Percentiles rank a stretch among this genome's conserved stretches.
Evolutionary conservation across 164 flowering plant species (phyloP).

Genomic region (Liriodendron chinense): DNA sequence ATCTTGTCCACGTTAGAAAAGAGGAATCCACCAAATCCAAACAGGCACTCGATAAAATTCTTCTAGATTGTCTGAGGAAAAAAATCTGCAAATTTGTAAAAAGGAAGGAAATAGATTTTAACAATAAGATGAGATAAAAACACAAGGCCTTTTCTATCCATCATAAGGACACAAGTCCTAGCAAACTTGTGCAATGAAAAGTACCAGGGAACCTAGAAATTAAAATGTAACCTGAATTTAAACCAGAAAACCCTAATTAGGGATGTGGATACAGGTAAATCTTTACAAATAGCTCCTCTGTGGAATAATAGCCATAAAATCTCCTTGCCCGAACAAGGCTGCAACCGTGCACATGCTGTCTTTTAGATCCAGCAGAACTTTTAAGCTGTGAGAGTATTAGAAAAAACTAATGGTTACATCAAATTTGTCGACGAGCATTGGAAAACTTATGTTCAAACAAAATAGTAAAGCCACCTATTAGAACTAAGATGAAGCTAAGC

Average conservation of each 20-base stretch:
- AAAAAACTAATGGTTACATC: background rate
- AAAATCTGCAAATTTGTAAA: background rate
- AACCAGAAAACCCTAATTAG: background rate
- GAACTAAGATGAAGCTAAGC: conserved; percentile 4
- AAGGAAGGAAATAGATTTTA: background rate
- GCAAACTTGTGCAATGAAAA: background rate
- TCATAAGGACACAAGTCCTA: background rate
- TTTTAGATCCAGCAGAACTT: conserved; percentile 59
- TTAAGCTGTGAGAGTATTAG: conserved; percentile 48
- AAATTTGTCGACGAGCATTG: background rate
- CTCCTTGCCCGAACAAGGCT: conserved; percentile 70
- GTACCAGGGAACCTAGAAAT: background rate
- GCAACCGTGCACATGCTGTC: conserved; percentile 92
- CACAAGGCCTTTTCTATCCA: too few species aligned
- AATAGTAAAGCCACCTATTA: background rate
- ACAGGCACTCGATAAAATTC: too few species aligned
- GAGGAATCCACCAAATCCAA: too few species aligned
- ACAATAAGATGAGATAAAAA: background rate
- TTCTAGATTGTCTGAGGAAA: background rate
- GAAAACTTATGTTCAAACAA: background rate
- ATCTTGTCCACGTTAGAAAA: too few species aligned
- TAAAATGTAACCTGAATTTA: background rate
- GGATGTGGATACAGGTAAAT: conserved; percentile 84
- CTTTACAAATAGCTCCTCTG: conserved; percentile 86
- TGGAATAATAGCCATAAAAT: conserved; percentile 81